These are phyloP conservation scores for Cryptococcus hybrid DNA, from an alignment of 1,284 basidiomycete species.

Conservation along the genomic window DNA sequence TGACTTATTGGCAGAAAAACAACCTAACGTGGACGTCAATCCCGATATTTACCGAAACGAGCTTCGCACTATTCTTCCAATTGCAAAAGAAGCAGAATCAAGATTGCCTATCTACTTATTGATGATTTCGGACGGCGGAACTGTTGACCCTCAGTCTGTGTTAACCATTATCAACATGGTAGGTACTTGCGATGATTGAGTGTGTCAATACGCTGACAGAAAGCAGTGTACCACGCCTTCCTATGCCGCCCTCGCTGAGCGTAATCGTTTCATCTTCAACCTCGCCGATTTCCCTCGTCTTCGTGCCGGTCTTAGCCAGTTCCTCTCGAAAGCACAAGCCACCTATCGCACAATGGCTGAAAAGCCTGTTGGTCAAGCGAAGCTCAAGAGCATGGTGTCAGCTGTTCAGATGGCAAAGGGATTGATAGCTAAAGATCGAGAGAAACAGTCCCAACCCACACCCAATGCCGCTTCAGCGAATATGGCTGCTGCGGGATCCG, in stretches of 20 bases:
- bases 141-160: background rate
- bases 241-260: constrained; percentile 17
- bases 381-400: constrained; percentile 4
- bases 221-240: constrained; percentile 24
- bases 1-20: constrained; percentile 5
- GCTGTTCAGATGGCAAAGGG: constrained; percentile 6
- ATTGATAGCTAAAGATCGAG: background rate
- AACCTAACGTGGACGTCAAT: constrained; percentile 6
- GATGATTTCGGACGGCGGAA: constrained; percentile 11
- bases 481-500: background rate
- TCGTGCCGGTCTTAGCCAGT: constrained; percentile 6
- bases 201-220: background rate
- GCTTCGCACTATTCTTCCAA: constrained; percentile 4
- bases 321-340: constrained; percentile 10
- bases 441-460: background rate
- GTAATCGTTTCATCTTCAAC: constrained; percentile 18
- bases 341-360: constrained; percentile 7
- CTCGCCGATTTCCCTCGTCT: background rate
- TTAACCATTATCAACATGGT: background rate
- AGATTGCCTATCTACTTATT: constrained; percentile 15
- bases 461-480: background rate
- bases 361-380: constrained; percentile 6
- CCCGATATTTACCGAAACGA: constrained; percentile 8
- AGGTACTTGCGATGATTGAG: background rate
- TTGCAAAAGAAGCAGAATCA: constrained; percentile 12